Evolutionary conservation across 148 eudicot species (phyloP), one percentile per base, ranked within the genome.

Genomic region (Vaccinium darrowii): DNA sequence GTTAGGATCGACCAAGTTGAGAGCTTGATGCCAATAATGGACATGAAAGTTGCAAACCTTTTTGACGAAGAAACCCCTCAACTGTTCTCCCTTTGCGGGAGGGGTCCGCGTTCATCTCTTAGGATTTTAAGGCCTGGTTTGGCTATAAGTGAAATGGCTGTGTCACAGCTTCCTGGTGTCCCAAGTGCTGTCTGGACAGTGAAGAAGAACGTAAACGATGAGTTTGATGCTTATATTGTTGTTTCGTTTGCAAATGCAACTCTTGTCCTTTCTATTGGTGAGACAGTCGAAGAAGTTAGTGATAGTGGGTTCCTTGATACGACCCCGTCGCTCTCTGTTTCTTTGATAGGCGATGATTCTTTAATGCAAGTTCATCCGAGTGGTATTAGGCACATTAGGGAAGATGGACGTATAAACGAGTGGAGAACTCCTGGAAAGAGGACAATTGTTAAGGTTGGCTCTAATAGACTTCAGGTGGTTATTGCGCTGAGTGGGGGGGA

Each of bases 351-450:
- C 57, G 99, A 97, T 86, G 99, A 95, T 85, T 97, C 99, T 50
- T 92, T 97, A 75, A 95, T 97, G 98, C 99, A 97, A 86, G 99
- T 97, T 53, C 98, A 95, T 86, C 98, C 98, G 4, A 94, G 96
- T 89, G 99, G 99, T 67, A 97, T 97, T 83, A 91, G 99, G 88
- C 99, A 97, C 84, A 97, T 97, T 43, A 95, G 99, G 91, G 99
- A 97, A 94, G 98, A 97, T 87, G 96, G 99, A 23, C 96, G 98
- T 89, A 84, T 94, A 21, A 94, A 95, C 84, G 99, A 97, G 89
- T 97, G 98, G 99, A 95, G 96, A 88, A 97, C 99, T 81, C 99
- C 99, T 53, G 99, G 99, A 63, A 97, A 97, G 91, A 94, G 98
- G 88, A 95, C 98, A 0, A 95, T 95, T 86, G 99, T 94, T 23